phyloP scores from a whole-genome alignment of 148 eudicot genomes.

The Chenopodium album region DNA sequence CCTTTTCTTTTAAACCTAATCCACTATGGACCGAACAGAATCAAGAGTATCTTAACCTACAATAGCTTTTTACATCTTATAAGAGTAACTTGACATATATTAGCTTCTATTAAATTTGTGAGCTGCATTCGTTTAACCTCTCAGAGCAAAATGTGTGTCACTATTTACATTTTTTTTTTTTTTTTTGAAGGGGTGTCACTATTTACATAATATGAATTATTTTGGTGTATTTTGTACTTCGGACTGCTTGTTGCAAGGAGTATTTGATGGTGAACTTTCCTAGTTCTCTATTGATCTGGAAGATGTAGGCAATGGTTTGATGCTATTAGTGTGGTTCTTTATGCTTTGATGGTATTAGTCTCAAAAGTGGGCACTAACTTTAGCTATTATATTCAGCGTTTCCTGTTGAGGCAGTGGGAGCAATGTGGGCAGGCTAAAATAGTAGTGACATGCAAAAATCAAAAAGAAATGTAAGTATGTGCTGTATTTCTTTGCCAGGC shows the following conservation, averaged over 20 bases:
- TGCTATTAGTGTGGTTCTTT: conserved; percentile 2
- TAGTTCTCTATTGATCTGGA: neutral
- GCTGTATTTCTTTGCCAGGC: neutral
- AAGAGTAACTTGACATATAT: neutral
- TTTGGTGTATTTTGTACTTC: neutral
- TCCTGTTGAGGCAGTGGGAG: conserved; percentile 87
- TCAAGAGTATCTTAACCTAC: neutral
- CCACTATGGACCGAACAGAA: neutral
- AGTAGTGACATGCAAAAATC: conserved; percentile 94
- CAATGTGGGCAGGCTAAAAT: conserved; percentile 89
- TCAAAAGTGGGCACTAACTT: neutral
- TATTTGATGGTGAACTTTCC: neutral
- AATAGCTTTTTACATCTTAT: neutral
- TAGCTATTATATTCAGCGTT: conserved; percentile 57
- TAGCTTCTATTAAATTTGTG: no score
- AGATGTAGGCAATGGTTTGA: neutral
- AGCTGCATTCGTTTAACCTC: no score
- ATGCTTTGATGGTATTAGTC: neutral
- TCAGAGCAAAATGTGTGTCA: no score
- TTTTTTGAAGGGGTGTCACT: no score
- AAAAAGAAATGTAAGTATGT: conserved; percentile 81
- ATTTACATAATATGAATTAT: no score
- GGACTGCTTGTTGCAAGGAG: no score
- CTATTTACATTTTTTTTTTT: no score
- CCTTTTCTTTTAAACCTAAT: neutral